A percentile compares a stretch with the other conserved stretches of the same genome.
Conservation (phyloP, 352 stramenopile genomes). For the Phytophthora pseudosyringae region DNA sequence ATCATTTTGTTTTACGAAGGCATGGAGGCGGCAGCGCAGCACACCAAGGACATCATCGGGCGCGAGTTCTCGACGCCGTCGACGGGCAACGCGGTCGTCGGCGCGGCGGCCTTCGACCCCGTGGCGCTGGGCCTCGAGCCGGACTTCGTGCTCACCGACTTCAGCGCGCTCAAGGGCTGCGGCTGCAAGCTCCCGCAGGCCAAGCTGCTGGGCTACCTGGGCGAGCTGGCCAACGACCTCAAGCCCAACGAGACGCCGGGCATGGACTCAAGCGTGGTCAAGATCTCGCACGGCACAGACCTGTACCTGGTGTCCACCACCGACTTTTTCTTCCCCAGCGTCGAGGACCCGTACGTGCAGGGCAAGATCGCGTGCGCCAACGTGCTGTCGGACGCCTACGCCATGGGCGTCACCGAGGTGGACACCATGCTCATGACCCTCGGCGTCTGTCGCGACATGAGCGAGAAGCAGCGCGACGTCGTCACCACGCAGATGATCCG, state of each 20-base stretch:
- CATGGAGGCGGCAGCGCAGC: conserved; percentile 55
- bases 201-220: conserved; percentile 93
- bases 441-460: conserved; percentile 93
- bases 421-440: conserved; percentile 97
- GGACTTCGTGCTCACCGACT: conserved; percentile 86
- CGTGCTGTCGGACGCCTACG: conserved; percentile 95
- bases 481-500: conserved; percentile 95
- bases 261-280: conserved; percentile 92
- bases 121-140: conserved; percentile 64
- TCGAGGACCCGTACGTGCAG: conserved; percentile 94
- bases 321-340: conserved; percentile 96
- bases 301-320: conserved; percentile 94
- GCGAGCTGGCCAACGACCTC: conserved; percentile 88
- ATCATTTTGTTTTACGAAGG: background rate
- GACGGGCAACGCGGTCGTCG: background rate
- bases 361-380: conserved; percentile 95
- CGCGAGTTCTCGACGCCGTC: conserved; percentile 53
- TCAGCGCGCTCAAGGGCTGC: conserved; percentile 94
- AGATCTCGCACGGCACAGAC: conserved; percentile 82
- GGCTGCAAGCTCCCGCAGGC: conserved; percentile 95
- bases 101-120: conserved; percentile 55
- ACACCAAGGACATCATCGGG: conserved; percentile 66
- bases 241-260: conserved; percentile 92
- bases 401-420: conserved; percentile 94
- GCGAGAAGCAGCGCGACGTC: conserved; percentile 89